Base-by-base conservation (phyloP, 805 yeast species). In the Jamesozyma spencerorum region DNA sequence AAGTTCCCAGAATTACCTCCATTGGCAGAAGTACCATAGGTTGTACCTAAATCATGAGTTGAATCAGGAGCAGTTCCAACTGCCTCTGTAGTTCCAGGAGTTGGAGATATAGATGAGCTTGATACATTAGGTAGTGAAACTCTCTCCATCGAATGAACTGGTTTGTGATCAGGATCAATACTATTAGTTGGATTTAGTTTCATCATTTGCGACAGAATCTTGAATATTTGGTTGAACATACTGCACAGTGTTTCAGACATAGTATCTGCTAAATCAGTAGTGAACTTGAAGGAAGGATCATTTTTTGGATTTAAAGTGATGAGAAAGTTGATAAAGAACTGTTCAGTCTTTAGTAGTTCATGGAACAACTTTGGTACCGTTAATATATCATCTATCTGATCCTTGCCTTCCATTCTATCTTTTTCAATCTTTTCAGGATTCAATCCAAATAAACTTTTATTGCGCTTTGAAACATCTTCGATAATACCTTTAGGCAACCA, bases 121-220 rank as follows among this genome's bases (percentile, higher is more conserved):
- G 26, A 10, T 22, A 7, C 26, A 10, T 10, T 10, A 7, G 26
- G 26, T 10, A 22, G 10, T 10, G 26, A 22, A 22, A 22, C 26
- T 6, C 10, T 6, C 6, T 27, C 15, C 5, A 35, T 15, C 3
- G 45, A 24, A 11, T 28, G 31, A 3, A 27, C 30, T 1, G 58
- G 57, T 33, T 50, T 44, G 39, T 38, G 45, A 27, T 49, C 50
- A 31, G 47, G 51, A 31, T 58, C 62, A 26, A 60, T 53, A 38
- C 56, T 48, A 38, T 60, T 60, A 2, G 57, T 57, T 1, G 61
- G 58, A 34, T 60, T 60, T 18, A 51, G 37, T 36, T 52, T 50
- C 51, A 57, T 49, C 11, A 48, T 44, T 20, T 52, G 30, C 3
- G 57, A 53, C 24, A 60, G 47, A 8, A 54, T 43, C 20, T 48